These are phyloP conservation scores for Fusarium mundagurra DNA, from an alignment of 2,329 filamentous ascomycete species.

Conservation along the genomic window DNA sequence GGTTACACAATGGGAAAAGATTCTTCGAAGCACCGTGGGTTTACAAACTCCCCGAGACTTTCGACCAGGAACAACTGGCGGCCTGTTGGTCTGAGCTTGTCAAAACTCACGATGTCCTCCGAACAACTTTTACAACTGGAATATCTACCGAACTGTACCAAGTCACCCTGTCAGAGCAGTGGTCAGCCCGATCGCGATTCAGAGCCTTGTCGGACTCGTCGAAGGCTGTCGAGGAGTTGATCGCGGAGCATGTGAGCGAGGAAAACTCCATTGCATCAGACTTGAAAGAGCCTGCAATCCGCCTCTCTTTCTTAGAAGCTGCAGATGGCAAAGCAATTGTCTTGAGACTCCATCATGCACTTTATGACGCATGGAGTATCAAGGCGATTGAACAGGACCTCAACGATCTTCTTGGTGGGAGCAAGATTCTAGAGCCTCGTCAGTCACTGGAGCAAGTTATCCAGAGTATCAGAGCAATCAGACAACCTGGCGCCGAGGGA, in stretches of 20 bases:
- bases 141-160: neutral
- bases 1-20: conserved; percentile 14
- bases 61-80: neutral
- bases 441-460: neutral
- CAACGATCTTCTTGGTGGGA: neutral
- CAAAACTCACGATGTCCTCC: neutral
- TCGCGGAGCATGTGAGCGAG: neutral
- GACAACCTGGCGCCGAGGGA: neutral
- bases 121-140: conserved; percentile 1
- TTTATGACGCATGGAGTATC: conserved; percentile 26
- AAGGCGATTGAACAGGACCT: conserved; percentile 18
- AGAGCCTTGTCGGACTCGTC: neutral
- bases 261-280: neutral
- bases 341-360: conserved; percentile 15
- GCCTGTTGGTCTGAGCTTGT: neutral
- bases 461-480: neutral
- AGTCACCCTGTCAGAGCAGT: neutral
- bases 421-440: accelerated
- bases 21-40: conserved; percentile 26
- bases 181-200: neutral
- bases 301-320: neutral
- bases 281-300: neutral
- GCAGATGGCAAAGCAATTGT: conserved; percentile 6
- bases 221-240: neutral
- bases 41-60: neutral